These are phyloP conservation scores for Cynara cardunculus DNA, from an alignment of 129 eudicot genomes.

Conservation along the genomic window DNA sequence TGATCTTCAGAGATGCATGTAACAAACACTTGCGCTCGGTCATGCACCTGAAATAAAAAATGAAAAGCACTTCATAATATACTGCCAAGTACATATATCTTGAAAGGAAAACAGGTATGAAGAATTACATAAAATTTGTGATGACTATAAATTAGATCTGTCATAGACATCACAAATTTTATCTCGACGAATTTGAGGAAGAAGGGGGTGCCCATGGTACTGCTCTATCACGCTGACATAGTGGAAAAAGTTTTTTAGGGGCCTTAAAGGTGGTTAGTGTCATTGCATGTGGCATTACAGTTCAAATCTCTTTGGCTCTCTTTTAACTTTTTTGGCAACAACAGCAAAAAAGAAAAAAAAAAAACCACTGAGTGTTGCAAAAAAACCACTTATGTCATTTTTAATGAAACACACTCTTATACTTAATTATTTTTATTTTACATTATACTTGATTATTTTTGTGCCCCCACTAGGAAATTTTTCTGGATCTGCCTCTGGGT, in stretches of 20 bases:
- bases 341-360: background rate
- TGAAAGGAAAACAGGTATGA: background rate
- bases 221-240: background rate
- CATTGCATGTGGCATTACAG: background rate
- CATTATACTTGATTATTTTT: background rate
- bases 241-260: background rate
- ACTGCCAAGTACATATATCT: background rate
- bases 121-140: background rate
- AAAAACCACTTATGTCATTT: background rate
- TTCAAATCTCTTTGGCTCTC: background rate
- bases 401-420: background rate
- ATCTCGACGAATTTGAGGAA: background rate
- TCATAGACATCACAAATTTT: background rate
- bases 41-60: constrained; percentile 69
- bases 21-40: constrained; percentile 90
- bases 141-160: background rate
- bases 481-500: background rate
- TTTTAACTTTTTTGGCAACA: background rate
- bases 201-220: too few relatives aligned
- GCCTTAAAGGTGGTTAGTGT: background rate
- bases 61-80: background rate
- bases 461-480: background rate
- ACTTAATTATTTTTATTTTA: background rate
- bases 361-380: background rate
- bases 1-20: constrained; percentile 51